Conservation (phyloP, 345 rosid species). For the Populus alba region DNA sequence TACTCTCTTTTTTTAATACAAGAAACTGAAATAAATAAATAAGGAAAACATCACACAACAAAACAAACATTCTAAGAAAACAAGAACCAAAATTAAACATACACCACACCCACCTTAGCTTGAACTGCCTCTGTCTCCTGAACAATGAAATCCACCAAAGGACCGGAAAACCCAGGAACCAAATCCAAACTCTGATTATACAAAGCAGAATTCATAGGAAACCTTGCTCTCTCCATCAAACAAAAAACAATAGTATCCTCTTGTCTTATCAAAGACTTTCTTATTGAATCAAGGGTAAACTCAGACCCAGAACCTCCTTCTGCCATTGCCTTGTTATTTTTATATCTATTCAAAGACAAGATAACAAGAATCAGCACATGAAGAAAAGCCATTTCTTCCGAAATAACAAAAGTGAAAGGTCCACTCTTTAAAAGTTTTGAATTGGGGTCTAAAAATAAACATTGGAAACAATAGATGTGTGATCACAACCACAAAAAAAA, state of each 20-base stretch:
- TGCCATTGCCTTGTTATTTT: constrained; percentile 27
- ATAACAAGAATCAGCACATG: constrained; percentile 6
- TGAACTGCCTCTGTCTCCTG: constrained; percentile 57
- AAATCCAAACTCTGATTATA: constrained; percentile 32
- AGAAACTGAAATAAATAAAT: too few species aligned
- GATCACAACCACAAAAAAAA: constrained; percentile 4
- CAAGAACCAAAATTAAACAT: neutral
- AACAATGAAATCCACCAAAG: constrained; percentile 51
- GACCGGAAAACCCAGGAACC: constrained; percentile 43
- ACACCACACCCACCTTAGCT: constrained; percentile 46
- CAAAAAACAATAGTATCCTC: constrained; percentile 75
- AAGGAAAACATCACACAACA: neutral
- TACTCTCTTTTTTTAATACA: too few species aligned
- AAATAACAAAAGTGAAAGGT: neutral
- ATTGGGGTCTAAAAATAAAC: too few species aligned
- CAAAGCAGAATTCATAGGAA: constrained; percentile 45
- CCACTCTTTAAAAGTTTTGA: too few species aligned
- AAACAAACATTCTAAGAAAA: neutral
- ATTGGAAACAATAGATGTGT: neutral
- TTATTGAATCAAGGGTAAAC: constrained; percentile 50
- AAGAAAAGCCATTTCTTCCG: neutral
- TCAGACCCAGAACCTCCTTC: constrained; percentile 7
- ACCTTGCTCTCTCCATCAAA: constrained; percentile 75
- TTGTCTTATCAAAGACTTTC: constrained; percentile 69
- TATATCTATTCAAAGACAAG: constrained; percentile 5